A percentile compares a stretch with the other conserved stretches of the same genome.
These are phyloP conservation scores for Melampsora americana DNA, from an alignment of 1,284 basidiomycete genomes.

Conservation along the genomic window DNA sequence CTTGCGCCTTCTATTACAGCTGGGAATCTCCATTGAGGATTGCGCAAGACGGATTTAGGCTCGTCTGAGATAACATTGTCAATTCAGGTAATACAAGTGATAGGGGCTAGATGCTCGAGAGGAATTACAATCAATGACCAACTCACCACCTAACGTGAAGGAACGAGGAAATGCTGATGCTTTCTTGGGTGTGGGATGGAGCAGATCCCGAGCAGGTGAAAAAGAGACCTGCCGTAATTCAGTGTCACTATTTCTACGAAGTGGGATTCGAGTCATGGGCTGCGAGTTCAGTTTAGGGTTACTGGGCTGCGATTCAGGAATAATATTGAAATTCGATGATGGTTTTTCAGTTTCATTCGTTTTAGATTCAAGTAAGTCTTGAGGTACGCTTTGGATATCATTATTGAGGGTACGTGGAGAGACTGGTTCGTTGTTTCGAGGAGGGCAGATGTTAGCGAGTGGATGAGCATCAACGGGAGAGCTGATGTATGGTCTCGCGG, in stretches of 20 bases:
- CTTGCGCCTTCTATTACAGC: no score
- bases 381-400: not conserved
- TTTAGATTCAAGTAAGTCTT: not conserved
- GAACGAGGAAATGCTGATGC: not conserved
- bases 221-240: slow-evolving; percentile 3
- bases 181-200: not conserved
- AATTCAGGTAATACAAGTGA: no score
- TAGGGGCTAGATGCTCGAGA: no score
- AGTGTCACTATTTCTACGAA: slow-evolving; percentile 31
- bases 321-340: not conserved
- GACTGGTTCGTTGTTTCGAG: not conserved
- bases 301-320: not conserved
- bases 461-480: no score
- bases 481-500: no score
- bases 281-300: not conserved
- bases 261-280: not conserved
- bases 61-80: no score
- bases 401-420: not conserved
- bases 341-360: not conserved
- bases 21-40: no score
- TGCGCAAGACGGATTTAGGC: no score
- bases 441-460: no score
- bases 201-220: not conserved
- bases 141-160: not conserved
- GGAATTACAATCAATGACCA: not conserved